A percentile compares a stretch with the other conserved stretches of the same genome.
Conservation (phyloP, 768 basidiomycete species). For the Pholiota conissans region DNA sequence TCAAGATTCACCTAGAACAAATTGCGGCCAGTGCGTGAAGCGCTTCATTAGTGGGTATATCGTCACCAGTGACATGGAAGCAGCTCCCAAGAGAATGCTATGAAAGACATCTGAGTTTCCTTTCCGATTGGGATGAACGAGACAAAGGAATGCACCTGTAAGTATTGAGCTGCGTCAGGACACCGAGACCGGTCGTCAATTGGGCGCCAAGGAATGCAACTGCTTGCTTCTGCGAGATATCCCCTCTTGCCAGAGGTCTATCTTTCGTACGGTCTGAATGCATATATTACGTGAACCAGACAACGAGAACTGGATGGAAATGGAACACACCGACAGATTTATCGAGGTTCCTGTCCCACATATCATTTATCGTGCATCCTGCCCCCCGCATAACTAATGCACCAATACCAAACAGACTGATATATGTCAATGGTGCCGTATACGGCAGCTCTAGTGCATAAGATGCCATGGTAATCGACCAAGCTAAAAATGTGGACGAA, state of each 20-base stretch:
- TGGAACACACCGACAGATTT: constrained; percentile 74
- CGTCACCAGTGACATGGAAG: constrained; percentile 84
- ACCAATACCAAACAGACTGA: constrained; percentile 83
- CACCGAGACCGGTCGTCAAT: constrained; percentile 77
- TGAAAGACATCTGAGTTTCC: too few species aligned
- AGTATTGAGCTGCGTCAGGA: constrained; percentile 90
- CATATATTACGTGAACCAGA: neutral
- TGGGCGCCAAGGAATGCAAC: constrained; percentile 81
- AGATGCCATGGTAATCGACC: constrained; percentile 97
- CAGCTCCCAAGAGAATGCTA: constrained; percentile 90
- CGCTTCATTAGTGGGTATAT: constrained; percentile 98
- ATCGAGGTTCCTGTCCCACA: constrained; percentile 96
- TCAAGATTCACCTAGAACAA: constrained; percentile 75
- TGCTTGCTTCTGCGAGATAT: constrained; percentile 75
- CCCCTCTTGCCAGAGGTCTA: constrained; percentile 86
- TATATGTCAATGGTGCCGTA: constrained; percentile 70
- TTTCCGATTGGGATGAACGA: too few species aligned
- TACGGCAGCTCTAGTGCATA: constrained; percentile 73
- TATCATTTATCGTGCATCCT: constrained; percentile 97
- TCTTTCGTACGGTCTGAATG: constrained; percentile 75
- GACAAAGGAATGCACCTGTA: constrained; percentile 65
- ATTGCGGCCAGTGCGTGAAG: constrained; percentile 95
- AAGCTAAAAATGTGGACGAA: constrained; percentile 56
- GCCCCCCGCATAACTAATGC: constrained; percentile 97
- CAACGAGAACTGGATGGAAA: neutral